Evolutionary conservation across 192 early-diverging fungal species (phyloP), one percentile per base, ranked within the genome.

Genomic region (Podila epicladia): DNA sequence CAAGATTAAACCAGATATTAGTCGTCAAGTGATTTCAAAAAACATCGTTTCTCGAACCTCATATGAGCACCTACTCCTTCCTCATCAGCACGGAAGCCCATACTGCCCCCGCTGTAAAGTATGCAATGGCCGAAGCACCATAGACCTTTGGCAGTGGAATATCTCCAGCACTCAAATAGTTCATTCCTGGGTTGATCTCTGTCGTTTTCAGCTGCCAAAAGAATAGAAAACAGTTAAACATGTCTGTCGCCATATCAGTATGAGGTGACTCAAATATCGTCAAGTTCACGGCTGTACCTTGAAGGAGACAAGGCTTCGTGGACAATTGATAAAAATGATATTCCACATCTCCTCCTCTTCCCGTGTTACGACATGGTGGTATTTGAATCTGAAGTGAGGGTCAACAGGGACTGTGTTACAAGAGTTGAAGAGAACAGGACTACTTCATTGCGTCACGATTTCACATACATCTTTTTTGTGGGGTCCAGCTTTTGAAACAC

Each of bases 131-230:
- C 3, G 71, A 63, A 2, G 45, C 48, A 12, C 53, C 80, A 58
- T 89, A 89, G 38, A 89, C 82, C 20, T 60, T 79, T 26, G 85
- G 85, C 33, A 89, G 62, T 12, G 88, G 88, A 13, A 72, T 82
- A 58, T 89, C 88, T 24, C 88, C 88, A 13, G 88, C 88, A 50
- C 85, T 87, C 32, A 89, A 64, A 49, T 83, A 80, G 53, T 85
- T 86, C 28, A 74, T 72, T 51, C 79, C 83, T 22, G 88, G 86
- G 57, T 89, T 89, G 22, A 83, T 58, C 37, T 85, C 83, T 6
- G 75, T 84, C 4, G 69, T 83, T 22, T 79, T 85, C 61, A 89
- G 58, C 84, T 87, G 26, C 20, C 26, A 61, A 12, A 15, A 33
- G 1, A 61, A 31, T 26, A 33, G 32, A 13, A 60, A 57, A 28